phyloP scores from a whole-genome alignment of 2,329 filamentous ascomycete species.

The Sphaerostilbella broomeana region DNA sequence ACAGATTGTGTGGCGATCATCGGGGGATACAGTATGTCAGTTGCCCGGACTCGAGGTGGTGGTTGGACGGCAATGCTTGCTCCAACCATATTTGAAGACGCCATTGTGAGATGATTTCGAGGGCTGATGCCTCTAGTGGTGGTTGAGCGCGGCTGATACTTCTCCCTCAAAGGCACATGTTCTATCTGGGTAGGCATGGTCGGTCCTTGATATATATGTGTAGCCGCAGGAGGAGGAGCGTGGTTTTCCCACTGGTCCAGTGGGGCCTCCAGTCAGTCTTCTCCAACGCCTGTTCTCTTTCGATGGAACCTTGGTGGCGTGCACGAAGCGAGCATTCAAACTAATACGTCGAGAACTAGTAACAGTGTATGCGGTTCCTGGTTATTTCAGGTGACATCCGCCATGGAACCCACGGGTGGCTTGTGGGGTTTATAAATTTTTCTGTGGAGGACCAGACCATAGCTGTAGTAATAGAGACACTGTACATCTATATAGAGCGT shows the following conservation, averaged over 20 bases:
- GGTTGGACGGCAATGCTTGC: slow-evolving; percentile 21
- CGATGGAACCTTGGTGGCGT: slow-evolving; percentile 1
- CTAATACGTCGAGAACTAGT: no score
- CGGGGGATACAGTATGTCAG: slow-evolving; percentile 18
- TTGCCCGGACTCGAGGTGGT: slow-evolving; percentile 16
- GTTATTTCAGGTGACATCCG: no score
- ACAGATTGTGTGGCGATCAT: slow-evolving; percentile 17
- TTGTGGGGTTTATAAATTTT: no score
- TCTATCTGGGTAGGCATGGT: slow-evolving; percentile 6
- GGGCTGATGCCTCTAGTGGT: neutral
- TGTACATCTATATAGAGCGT: no score
- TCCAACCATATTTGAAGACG: slow-evolving; percentile 1
- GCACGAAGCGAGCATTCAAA: no score
- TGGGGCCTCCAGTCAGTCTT: neutral
- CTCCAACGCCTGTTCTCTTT: neutral
- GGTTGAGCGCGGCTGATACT: neutral
- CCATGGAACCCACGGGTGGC: no score
- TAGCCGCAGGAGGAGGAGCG: neutral
- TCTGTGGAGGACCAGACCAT: no score
- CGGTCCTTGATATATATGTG: slow-evolving; percentile 4
- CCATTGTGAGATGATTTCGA: slow-evolving; percentile 9
- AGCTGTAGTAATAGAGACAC: no score
- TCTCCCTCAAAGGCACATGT: neutral
- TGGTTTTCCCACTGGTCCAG: neutral
- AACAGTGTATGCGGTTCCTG: no score